Base-by-base conservation (phyloP, 768 basidiomycete species). In the Inosperma sp. region DNA sequence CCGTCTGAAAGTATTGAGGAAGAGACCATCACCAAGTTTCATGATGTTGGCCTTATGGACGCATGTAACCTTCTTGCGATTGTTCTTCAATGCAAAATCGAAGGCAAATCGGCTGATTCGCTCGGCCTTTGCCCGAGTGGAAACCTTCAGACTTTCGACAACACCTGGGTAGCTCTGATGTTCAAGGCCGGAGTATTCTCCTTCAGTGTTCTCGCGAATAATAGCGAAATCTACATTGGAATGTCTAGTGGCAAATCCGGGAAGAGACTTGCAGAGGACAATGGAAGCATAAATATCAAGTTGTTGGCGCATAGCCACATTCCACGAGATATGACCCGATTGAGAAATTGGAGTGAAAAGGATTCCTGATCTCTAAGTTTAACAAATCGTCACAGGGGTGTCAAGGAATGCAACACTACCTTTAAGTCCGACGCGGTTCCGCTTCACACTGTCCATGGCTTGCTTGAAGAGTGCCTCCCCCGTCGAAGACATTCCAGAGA, bases 21-120 rank as follows among this genome's bases (percentile, higher is more conserved):
- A 98, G 35, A 99, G 82, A 70, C 96, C 96, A 64, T 98, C 96
- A 68, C 95, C 95, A 61, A 97, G 85, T 72, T 99, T 99, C 96
- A 99, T 99, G 78, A 99, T 99, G 78, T 98, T 98, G 62, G 96
- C 96, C 73, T 99, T 99, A 83, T 99, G 96, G 37, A 99, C 93
- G 65, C 94, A 97, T 34, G 96, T 99, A 59, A 99, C 95, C 88
- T 95, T 98, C 93, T 98, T 98, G 71, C 96, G 84, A 70, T 88
- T 84, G 75, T 99, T 99, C 80, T 96, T 98, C 56, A 96, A 74
- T 36, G 96, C 96, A 70, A 97, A 99, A 70, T 99, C 96, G 64
- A 99, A 98, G 4, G 96, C 96, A 65, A 98, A 99, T 46, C 96
- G 84, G 29, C 86, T 82, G 61, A 99, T 98, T 54, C 96, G 87